Percentiles rank a stretch among this genome's conserved stretches.
These are phyloP conservation scores for Plectosphaerella sp. DNA, from an alignment of 2,329 filamentous ascomycete genomes.

Conservation along the genomic window DNA sequence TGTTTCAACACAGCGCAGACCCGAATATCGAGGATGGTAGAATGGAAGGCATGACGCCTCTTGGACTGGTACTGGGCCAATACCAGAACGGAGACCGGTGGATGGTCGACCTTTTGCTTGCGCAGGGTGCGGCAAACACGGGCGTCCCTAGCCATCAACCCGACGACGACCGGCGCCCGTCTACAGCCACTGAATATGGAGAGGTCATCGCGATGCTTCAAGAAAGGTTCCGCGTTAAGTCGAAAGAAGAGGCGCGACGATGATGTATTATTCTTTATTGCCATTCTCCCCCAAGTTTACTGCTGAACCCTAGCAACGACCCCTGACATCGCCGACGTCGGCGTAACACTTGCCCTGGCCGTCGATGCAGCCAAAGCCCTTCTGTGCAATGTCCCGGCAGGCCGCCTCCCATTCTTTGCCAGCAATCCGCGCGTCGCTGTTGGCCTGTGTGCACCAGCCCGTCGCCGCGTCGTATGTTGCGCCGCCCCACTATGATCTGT, in stretches of 20 bases:
- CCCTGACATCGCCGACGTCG: conserved; percentile 4
- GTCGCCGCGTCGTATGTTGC: conserved; percentile 10
- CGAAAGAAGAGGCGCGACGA: no score
- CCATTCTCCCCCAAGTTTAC: no score
- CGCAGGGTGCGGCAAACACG: not conserved
- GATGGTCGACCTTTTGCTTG: not conserved
- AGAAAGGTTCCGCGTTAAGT: no score
- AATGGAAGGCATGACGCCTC: not conserved
- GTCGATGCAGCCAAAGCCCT: conserved; percentile 14
- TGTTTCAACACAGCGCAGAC: not conserved
- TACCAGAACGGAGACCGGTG: not conserved
- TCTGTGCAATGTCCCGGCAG: conserved; percentile 11
- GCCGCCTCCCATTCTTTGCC: conserved; percentile 13
- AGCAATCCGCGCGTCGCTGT: conserved; percentile 7
- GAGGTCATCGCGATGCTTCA: no score
- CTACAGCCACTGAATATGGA: no score
- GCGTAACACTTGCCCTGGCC: conserved; percentile 15
- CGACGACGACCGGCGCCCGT: not conserved
- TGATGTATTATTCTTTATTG: no score
- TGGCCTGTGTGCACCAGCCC: conserved; percentile 11
- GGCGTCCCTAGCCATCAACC: not conserved
- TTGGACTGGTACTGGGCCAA: not conserved
- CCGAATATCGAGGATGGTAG: not conserved
- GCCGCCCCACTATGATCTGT: conserved; percentile 4
- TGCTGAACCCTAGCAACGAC: conserved; percentile 6